These are phyloP conservation scores for Yarrowia sp. DNA, from an alignment of 805 yeast species.

Conservation along the genomic window DNA sequence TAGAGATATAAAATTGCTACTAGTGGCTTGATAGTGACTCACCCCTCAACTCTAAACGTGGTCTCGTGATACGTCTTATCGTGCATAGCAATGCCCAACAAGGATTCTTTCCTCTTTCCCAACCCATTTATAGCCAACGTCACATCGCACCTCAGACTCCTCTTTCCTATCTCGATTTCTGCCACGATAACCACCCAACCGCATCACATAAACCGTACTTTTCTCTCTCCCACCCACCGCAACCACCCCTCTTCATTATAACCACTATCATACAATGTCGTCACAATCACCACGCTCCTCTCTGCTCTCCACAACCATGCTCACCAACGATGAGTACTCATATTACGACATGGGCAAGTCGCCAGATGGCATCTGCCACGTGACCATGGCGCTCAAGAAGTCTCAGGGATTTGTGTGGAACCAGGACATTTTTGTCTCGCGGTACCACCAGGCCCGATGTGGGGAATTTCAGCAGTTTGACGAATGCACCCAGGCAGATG, in stretches of 20 bases:
- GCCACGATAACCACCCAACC: background rate
- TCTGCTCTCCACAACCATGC: conserved; percentile 8
- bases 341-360: conserved; percentile 25
- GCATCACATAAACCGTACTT: too few species aligned
- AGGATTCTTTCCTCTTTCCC: background rate
- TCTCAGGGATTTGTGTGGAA: conserved; percentile 38
- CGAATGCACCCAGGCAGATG: conserved; percentile 29
- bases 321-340: conserved; percentile 21
- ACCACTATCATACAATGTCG: background rate
- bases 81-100: conserved; percentile 19
- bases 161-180: background rate
- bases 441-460: conserved; percentile 30
- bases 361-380: conserved; percentile 9
- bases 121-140: background rate
- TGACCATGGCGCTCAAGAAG: conserved; percentile 30
- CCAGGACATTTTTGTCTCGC: conserved; percentile 35
- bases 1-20: background rate
- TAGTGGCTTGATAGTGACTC: conserved; percentile 3
- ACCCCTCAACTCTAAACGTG: conserved; percentile 11
- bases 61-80: conserved; percentile 16
- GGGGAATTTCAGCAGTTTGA: conserved; percentile 28
- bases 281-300: conserved; percentile 12
- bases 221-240: background rate
- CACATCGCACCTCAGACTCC: background rate
- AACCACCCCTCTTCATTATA: background rate